These are phyloP conservation scores for Graphiopsis chlorocephala DNA, from an alignment of 2,329 filamentous ascomycete genomes.

Conservation along the genomic window DNA sequence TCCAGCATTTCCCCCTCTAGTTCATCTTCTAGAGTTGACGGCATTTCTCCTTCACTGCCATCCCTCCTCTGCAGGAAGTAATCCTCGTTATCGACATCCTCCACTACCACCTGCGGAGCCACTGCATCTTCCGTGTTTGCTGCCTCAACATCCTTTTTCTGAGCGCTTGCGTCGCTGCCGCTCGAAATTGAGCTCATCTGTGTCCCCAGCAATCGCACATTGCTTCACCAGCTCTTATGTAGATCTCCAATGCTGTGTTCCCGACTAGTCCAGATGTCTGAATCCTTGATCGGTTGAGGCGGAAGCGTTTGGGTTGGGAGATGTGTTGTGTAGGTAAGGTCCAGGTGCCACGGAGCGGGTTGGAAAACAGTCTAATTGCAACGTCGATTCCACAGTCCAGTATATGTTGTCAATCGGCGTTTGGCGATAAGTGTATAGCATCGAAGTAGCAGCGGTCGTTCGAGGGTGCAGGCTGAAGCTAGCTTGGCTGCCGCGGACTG, in stretches of 20 bases:
- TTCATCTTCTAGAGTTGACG: conserved; percentile 10
- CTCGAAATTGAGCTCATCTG: conserved; percentile 69
- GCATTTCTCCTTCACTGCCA: background rate
- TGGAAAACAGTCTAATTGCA: background rate
- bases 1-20: conserved; percentile 13
- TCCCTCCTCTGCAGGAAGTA: conserved; percentile 1
- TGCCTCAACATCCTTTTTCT: conserved; percentile 51
- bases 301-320: background rate
- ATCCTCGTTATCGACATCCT: conserved; percentile 10
- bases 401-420: background rate
- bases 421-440: background rate
- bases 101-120: conserved; percentile 9
- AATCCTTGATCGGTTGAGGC: background rate
- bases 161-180: conserved; percentile 60
- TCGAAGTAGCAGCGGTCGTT: background rate
- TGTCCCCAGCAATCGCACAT: conserved; percentile 52
- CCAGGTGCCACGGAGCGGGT: background rate
- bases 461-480: background rate
- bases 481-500: background rate
- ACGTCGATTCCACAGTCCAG: background rate
- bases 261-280: background rate
- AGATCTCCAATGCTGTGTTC: background rate
- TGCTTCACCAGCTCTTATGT: conserved; percentile 38
- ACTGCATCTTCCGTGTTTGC: conserved; percentile 23
- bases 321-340: background rate